Conservation (phyloP, 495 filamentous ascomycete species). For the Penicillium canariense region DNA sequence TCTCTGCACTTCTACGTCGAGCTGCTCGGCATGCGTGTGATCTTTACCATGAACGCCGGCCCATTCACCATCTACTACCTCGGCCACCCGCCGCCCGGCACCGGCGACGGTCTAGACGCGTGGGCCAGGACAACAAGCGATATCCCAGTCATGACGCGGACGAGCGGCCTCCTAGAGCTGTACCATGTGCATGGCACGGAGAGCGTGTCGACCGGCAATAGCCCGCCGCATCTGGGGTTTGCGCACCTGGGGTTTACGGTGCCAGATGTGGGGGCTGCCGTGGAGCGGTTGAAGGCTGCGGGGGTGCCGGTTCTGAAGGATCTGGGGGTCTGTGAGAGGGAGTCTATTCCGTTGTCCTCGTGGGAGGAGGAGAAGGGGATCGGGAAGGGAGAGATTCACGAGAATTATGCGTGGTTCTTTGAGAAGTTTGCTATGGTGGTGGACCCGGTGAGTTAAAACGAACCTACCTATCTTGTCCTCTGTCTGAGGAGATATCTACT, state of each 20-base stretch:
- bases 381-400: conserved; percentile 35
- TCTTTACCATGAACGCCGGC: conserved; percentile 47
- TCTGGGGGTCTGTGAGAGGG: conserved; percentile 28
- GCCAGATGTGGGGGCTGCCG: conserved; percentile 30
- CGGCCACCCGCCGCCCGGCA: conserved; percentile 33
- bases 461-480: background rate
- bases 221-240: conserved; percentile 36
- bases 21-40: conserved; percentile 47
- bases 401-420: conserved; percentile 36
- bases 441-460: conserved; percentile 36
- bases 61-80: conserved; percentile 46
- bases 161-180: conserved; percentile 35
- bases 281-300: conserved; percentile 29
- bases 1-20: conserved; percentile 46
- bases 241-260: conserved; percentile 43
- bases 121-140: conserved; percentile 30
- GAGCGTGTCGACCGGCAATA: conserved; percentile 29
- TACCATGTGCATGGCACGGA: conserved; percentile 38
- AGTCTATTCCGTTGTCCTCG: conserved; percentile 31
- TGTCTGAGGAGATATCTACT: too few species aligned
- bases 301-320: conserved; percentile 41
- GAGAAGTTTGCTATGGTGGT: conserved; percentile 39
- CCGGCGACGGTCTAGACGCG: conserved; percentile 18
- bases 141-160: conserved; percentile 27
- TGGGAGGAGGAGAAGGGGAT: conserved; percentile 39